Evolutionary conservation across 352 stramenopile species (phyloP).

Genomic region (Globisporangium parvum): DNA sequence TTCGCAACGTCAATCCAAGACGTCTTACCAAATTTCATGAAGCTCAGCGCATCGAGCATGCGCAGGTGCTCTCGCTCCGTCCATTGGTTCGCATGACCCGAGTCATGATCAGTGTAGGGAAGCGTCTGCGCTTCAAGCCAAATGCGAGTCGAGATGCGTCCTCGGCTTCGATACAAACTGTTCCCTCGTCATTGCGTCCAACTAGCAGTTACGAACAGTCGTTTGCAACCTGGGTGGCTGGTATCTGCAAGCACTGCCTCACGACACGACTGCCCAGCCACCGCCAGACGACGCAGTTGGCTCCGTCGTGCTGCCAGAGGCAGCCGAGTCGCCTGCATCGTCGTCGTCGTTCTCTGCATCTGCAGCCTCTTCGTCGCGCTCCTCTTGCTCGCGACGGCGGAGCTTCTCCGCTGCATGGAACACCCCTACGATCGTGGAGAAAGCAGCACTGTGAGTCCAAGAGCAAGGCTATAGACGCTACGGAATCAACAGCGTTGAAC

Average conservation of each 20-base stretch:
- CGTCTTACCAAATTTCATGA: too few relatives aligned
- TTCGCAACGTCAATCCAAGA: too few relatives aligned
- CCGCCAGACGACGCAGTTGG: conserved; percentile 1
- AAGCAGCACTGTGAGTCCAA: background rate
- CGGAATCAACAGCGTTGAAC: background rate
- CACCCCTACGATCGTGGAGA: conserved; percentile 33
- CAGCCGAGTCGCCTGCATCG: background rate
- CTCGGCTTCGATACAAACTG: too few relatives aligned
- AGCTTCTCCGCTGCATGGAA: conserved; percentile 89
- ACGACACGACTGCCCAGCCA: conserved; percentile 15
- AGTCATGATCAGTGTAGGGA: too few relatives aligned
- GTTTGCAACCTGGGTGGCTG: too few relatives aligned
- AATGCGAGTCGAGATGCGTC: too few relatives aligned
- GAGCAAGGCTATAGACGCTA: too few relatives aligned
- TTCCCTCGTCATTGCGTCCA: background rate
- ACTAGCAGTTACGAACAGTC: background rate
- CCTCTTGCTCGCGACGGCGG: conserved; percentile 33
- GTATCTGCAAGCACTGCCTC: background rate
- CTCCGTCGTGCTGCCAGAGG: background rate
- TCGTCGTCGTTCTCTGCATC: conserved; percentile 11
- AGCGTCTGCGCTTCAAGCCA: too few relatives aligned
- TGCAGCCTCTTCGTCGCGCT: conserved; percentile 14
- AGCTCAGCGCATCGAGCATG: too few relatives aligned
- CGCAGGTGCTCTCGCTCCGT: too few relatives aligned
- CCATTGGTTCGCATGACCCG: too few relatives aligned